Percentiles rank a stretch among this genome's conserved stretches.
These are phyloP conservation scores for Phytophthora europaea DNA, from an alignment of 352 stramenopile species.

Conservation along the genomic window DNA sequence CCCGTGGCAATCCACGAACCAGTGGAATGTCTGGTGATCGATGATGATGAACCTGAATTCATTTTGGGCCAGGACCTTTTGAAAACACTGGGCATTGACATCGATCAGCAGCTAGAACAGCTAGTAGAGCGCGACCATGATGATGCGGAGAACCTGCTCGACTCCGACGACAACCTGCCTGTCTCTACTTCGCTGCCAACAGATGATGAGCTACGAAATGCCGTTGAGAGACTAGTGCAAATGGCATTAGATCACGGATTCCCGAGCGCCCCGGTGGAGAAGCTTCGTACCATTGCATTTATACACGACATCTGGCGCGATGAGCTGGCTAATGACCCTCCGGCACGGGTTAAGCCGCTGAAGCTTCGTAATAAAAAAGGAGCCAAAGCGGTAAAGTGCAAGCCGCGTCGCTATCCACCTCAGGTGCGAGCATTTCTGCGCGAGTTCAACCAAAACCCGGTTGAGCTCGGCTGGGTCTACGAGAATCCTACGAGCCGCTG, in stretches of 20 bases:
- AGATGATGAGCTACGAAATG: not conserved
- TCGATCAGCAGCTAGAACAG: not conserved
- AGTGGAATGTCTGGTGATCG: not conserved
- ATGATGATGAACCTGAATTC: not conserved
- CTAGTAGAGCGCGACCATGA: not conserved
- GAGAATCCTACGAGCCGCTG: not conserved
- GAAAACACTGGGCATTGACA: not conserved
- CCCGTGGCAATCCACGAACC: not conserved
- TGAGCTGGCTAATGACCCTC: not conserved
- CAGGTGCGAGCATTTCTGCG: not conserved
- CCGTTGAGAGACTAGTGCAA: not conserved
- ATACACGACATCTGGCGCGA: constrained; percentile 12
- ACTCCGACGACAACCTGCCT: no score
- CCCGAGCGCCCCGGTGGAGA: no score
- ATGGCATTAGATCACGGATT: not conserved
- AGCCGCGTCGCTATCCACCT: constrained; percentile 4
- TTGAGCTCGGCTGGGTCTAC: constrained; percentile 6
- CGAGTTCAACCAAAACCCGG: constrained; percentile 11
- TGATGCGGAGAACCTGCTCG: not conserved
- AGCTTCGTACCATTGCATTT: not conserved
- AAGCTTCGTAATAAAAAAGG: not conserved
- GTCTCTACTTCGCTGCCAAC: not conserved
- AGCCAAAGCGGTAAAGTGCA: not conserved
- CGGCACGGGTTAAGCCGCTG: not conserved
- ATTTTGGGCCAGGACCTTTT: constrained; percentile 2